phyloP scores from a whole-genome alignment of 169 alveolate genomes.

The Plasmodium berghei region DNA sequence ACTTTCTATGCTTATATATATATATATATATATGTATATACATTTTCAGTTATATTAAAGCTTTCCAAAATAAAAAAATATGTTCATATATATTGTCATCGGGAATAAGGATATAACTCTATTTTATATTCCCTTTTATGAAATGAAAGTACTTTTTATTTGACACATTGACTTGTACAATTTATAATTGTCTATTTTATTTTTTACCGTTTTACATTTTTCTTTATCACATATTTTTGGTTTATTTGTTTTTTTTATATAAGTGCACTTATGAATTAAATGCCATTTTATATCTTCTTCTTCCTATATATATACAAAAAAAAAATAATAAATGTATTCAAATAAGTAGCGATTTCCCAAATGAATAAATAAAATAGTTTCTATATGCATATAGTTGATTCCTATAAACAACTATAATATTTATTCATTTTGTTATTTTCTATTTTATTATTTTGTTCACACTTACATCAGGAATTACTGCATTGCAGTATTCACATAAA shows the following conservation, averaged over 20 bases:
- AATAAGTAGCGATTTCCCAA: not conserved
- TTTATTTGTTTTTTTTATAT: slow-evolving; percentile 33
- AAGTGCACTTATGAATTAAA: slow-evolving; percentile 48
- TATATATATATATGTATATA: not conserved
- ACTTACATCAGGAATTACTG: slow-evolving; percentile 62
- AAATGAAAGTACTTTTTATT: too few relatives aligned
- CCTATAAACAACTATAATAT: too few relatives aligned
- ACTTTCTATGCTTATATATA: not conserved
- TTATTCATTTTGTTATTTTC: not conserved
- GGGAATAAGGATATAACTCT: too few relatives aligned
- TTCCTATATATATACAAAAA: slow-evolving; percentile 30
- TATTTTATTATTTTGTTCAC: not conserved
- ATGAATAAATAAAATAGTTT: not conserved
- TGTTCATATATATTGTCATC: not conserved
- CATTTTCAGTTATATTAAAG: not conserved
- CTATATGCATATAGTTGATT: not conserved
- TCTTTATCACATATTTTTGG: slow-evolving; percentile 28
- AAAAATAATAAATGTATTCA: not conserved
- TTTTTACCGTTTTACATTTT: slow-evolving; percentile 54
- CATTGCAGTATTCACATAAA: slow-evolving; percentile 48
- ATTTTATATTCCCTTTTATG: too few relatives aligned
- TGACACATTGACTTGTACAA: too few relatives aligned
- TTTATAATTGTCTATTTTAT: slow-evolving; percentile 1
- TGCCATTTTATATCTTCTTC: slow-evolving; percentile 50
- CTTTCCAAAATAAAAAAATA: not conserved